phyloP scores from a whole-genome alignment of 371 early-diverging fungal species.

The Lichtheimia corymbifera region DNA sequence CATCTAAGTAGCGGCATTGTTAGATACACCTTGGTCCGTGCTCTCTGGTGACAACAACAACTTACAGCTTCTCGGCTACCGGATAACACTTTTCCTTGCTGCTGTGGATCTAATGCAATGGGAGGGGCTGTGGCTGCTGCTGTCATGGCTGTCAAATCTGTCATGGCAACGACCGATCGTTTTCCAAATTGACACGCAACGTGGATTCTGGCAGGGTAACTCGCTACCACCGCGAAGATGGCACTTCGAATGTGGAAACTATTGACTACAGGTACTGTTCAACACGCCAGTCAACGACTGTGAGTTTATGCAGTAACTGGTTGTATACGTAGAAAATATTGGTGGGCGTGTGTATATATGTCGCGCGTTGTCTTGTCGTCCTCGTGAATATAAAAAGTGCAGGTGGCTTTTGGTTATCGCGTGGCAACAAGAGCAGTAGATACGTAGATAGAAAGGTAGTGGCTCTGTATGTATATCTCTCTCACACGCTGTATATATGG shows the following conservation, averaged over 20 bases:
- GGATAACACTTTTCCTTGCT: neutral
- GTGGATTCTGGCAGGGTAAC: slow-evolving; percentile 10
- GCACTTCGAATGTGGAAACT: no score
- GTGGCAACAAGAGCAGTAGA: neutral
- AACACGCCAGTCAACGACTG: neutral
- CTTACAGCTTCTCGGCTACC: no score
- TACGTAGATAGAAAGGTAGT: neutral
- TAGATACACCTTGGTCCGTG: no score
- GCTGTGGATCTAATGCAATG: neutral
- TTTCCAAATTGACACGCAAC: neutral
- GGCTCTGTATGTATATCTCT: neutral
- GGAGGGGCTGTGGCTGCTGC: neutral
- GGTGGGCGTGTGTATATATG: neutral
- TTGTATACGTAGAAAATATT: neutral
- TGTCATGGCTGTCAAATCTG: slow-evolving; percentile 3
- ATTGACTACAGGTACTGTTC: no score
- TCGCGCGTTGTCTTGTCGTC: neutral
- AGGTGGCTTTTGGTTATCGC: neutral
- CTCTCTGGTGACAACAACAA: no score
- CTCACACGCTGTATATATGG: neutral
- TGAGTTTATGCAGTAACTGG: neutral
- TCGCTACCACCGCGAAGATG: slow-evolving; percentile 10
- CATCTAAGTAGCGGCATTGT: slow-evolving; percentile 22
- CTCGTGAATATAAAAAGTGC: neutral
- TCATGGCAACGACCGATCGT: neutral